These are phyloP conservation scores for Blastosporella zonata DNA, from an alignment of 1,284 basidiomycete genomes.

Conservation along the genomic window DNA sequence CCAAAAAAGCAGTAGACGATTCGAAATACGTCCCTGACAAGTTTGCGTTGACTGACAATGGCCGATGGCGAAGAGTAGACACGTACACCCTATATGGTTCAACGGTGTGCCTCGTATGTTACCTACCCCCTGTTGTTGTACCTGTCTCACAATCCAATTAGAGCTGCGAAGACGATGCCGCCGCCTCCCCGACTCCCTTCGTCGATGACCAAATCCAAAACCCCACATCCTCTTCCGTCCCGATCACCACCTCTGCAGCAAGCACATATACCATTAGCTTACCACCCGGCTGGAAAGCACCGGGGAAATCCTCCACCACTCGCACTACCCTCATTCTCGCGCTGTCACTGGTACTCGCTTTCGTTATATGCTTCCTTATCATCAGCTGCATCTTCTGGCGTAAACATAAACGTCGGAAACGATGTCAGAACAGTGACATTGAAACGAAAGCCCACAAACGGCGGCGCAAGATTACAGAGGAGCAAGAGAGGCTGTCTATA, in stretches of 20 bases:
- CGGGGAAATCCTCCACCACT: slow-evolving; percentile 23
- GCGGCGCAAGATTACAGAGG: slow-evolving; percentile 19
- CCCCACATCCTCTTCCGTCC: slow-evolving; percentile 19
- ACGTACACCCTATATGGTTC: slow-evolving; percentile 63
- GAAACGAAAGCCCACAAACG: slow-evolving; percentile 34
- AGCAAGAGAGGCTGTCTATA: slow-evolving; percentile 29
- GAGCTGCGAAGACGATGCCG: slow-evolving; percentile 23
- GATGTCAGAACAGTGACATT: slow-evolving; percentile 29
- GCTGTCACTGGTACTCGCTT: slow-evolving; percentile 57
- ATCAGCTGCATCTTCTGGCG: slow-evolving; percentile 59
- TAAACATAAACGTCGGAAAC: slow-evolving; percentile 39
- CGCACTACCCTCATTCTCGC: slow-evolving; percentile 52
- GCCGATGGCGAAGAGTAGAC: slow-evolving; percentile 56
- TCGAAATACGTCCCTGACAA: slow-evolving; percentile 46
- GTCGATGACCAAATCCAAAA: slow-evolving; percentile 32
- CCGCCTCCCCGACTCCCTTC: slow-evolving; percentile 25
- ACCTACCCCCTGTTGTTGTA: neutral
- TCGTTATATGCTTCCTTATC: slow-evolving; percentile 54
- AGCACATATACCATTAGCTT: slow-evolving; percentile 36
- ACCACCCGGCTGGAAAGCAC: slow-evolving; percentile 57
- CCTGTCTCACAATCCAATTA: slow-evolving; percentile 15
- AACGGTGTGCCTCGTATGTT: slow-evolving; percentile 44
- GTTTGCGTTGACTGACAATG: slow-evolving; percentile 55
- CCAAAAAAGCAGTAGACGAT: slow-evolving; percentile 12
- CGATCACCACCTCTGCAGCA: slow-evolving; percentile 18